Evolutionary conservation across 139 green algal genomes (phyloP).

Genomic region (Zygnema cylindricum): DNA sequence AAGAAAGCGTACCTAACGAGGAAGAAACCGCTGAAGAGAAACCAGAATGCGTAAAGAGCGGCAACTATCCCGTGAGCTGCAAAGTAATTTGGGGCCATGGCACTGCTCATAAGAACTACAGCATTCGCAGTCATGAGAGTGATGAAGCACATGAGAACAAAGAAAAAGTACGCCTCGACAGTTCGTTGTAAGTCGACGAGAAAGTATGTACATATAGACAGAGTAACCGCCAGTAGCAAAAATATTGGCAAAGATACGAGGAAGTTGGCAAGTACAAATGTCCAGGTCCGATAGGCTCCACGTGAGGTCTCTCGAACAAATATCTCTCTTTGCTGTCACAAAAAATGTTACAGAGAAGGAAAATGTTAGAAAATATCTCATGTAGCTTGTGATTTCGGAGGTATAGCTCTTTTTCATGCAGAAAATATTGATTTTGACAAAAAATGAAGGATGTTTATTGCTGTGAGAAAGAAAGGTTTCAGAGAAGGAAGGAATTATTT

Average conservation of each 20-base stretch:
- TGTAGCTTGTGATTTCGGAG: too few relatives aligned
- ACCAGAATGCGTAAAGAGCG: slow-evolving; percentile 51
- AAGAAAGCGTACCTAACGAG: slow-evolving; percentile 8
- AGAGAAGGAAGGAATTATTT: too few relatives aligned
- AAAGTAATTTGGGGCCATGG: slow-evolving; percentile 61
- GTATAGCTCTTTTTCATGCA: too few relatives aligned
- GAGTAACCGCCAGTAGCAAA: slow-evolving; percentile 29
- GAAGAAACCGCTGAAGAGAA: slow-evolving; percentile 65
- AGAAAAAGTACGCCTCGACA: slow-evolving; percentile 43
- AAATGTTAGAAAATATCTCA: too few relatives aligned
- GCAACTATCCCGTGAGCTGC: slow-evolving; percentile 51
- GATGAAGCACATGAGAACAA: slow-evolving; percentile 39
- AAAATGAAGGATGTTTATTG: too few relatives aligned
- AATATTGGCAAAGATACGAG: slow-evolving; percentile 56
- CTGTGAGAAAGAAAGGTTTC: too few relatives aligned
- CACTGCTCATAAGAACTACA: slow-evolving; percentile 51
- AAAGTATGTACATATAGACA: slow-evolving; percentile 40
- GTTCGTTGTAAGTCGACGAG: slow-evolving; percentile 33
- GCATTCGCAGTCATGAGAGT: slow-evolving; percentile 56
- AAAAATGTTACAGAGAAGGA: too few relatives aligned
- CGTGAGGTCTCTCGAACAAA: slow-evolving; percentile 62
- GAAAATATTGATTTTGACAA: too few relatives aligned
- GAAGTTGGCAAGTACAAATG: slow-evolving; percentile 60
- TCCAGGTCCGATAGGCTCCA: slow-evolving; percentile 60
- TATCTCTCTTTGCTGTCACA: slow-evolving; percentile 49